Evolutionary conservation across 2,329 filamentous ascomycete genomes (phyloP).

Genomic region (Pyrenophora teres): DNA sequence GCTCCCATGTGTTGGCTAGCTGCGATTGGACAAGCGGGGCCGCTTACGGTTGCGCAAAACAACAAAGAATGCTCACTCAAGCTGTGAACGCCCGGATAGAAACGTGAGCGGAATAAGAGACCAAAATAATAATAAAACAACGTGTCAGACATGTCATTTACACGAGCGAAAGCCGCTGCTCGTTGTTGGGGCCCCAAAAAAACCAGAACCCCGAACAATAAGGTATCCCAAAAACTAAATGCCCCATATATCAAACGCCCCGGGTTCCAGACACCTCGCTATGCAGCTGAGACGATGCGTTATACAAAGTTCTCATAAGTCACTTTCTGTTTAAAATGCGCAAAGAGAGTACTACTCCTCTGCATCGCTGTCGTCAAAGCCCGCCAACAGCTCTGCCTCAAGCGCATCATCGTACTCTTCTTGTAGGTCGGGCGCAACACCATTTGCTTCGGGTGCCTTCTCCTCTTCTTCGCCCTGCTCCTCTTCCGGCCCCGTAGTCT

Average conservation of each 20-base stretch:
- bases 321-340: not conserved
- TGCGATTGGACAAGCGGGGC: conserved; percentile 7
- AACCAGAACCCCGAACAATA: not conserved
- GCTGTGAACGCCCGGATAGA: no score
- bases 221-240: conserved; percentile 13
- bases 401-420: conserved; percentile 59
- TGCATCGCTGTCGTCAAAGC: conserved; percentile 31
- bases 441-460: conserved; percentile 43
- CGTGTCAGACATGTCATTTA: not conserved
- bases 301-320: conserved; percentile 6
- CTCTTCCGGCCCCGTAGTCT: conserved; percentile 48
- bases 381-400: conserved; percentile 52
- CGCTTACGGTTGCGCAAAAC: no score
- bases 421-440: conserved; percentile 48
- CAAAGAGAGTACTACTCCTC: conserved; percentile 14
- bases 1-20: conserved; percentile 4
- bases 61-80: no score
- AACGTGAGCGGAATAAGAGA: no score
- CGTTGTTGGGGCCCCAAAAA: not conserved
- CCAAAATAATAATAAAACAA: no score
- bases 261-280: conserved; percentile 45
- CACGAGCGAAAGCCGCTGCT: not conserved
- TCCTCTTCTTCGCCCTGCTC: conserved; percentile 51
- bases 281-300: conserved; percentile 36
- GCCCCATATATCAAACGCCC: conserved; percentile 22